These are phyloP conservation scores for Salicornia ramosissima DNA, from an alignment of 148 eudicot species.

Conservation along the genomic window DNA sequence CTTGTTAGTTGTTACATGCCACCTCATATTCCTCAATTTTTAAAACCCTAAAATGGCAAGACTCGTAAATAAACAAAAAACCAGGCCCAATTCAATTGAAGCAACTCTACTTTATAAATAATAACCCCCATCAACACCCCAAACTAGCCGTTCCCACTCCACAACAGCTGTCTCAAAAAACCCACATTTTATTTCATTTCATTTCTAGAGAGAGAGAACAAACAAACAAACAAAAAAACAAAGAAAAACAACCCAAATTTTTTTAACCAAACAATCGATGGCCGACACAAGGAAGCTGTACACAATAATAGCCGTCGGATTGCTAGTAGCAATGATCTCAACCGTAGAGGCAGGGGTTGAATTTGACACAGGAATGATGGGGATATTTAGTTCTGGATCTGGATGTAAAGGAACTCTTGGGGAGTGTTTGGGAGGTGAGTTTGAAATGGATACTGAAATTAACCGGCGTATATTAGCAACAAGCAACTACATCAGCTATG, in stretches of 20 bases:
- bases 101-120: slow-evolving; percentile 16
- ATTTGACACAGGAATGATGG: slow-evolving; percentile 14
- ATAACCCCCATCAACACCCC: not conserved
- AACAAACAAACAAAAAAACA: no score
- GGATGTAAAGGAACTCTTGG: slow-evolving; percentile 27
- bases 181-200: no score
- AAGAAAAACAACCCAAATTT: no score
- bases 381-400: slow-evolving; percentile 15
- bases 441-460: slow-evolving; percentile 31
- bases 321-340: slow-evolving; percentile 16
- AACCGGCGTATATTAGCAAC: not conserved
- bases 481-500: slow-evolving; percentile 44
- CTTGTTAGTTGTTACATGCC: no score
- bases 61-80: slow-evolving; percentile 17
- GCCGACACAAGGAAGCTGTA: slow-evolving; percentile 18
- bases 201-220: slow-evolving; percentile 21
- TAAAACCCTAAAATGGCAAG: slow-evolving; percentile 17
- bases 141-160: slow-evolving; percentile 25
- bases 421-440: slow-evolving; percentile 33
- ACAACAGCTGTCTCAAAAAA: slow-evolving; percentile 14
- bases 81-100: not conserved
- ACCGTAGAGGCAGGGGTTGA: slow-evolving; percentile 17
- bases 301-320: slow-evolving; percentile 24
- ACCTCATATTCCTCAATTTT: no score
- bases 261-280: no score